These are phyloP conservation scores for Penstemon barbatus DNA, from an alignment of 257 asterid genomes.

Conservation along the genomic window DNA sequence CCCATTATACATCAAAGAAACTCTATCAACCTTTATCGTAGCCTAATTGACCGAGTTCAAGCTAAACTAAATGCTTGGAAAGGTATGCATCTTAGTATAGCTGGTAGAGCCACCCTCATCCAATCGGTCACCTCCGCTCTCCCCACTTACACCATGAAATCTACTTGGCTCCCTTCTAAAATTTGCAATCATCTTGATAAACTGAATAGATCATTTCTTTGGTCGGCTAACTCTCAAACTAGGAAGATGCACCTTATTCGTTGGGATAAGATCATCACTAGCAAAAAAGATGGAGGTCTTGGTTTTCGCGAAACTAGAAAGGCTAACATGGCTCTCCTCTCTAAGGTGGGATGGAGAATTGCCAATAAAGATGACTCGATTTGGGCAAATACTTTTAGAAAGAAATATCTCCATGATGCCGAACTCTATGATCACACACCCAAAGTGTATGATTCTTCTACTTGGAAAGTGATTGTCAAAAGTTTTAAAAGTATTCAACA, in stretches of 20 bases:
- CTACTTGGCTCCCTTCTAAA: background rate
- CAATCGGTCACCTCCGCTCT: background rate
- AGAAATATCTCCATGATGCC: background rate
- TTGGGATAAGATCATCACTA: background rate
- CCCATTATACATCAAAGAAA: background rate
- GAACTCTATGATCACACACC: background rate
- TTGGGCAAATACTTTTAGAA: background rate
- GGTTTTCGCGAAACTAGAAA: background rate
- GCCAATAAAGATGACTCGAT: background rate
- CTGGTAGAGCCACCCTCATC: background rate
- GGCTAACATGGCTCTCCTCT: background rate
- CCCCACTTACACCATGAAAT: background rate
- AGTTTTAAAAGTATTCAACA: background rate
- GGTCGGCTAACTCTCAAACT: background rate
- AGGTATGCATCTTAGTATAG: background rate
- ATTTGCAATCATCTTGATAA: background rate
- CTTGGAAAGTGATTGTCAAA: background rate
- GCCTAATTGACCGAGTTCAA: background rate
- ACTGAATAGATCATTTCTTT: background rate
- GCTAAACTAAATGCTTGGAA: background rate
- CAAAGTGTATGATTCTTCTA: background rate
- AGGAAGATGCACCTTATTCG: background rate
- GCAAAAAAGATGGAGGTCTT: background rate
- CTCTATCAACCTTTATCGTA: background rate
- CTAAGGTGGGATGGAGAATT: background rate